Conservation (phyloP, 2,329 filamentous ascomycete species). For the Pseudogymnoascus sp. region DNA sequence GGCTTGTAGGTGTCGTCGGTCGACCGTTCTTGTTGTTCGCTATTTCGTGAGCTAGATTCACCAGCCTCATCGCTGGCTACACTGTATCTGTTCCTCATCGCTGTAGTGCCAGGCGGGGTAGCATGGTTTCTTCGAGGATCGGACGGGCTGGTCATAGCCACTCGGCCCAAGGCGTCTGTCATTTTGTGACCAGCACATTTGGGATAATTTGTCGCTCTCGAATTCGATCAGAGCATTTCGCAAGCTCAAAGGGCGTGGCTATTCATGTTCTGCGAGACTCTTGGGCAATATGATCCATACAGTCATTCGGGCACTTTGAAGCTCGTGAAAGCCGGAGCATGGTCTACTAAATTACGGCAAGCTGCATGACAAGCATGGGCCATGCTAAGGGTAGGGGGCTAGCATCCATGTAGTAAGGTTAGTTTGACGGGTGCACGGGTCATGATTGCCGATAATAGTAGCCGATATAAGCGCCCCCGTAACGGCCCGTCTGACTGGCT, state of each 20-base stretch:
- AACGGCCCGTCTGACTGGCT: background rate
- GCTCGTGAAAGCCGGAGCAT: background rate
- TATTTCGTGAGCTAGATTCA: conserved; percentile 1
- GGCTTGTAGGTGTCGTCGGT: background rate
- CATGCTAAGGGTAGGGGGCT: background rate
- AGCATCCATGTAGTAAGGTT: background rate
- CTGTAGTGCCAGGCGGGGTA: background rate
- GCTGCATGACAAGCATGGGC: background rate
- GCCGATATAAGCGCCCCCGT: background rate
- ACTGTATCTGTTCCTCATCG: background rate
- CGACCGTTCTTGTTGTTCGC: background rate
- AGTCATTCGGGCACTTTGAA: background rate
- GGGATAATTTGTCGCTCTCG: background rate
- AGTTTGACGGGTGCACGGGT: conserved; percentile 4
- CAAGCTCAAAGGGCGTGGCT: background rate
- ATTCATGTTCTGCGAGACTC: background rate
- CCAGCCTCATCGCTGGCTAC: background rate
- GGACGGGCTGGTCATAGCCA: conserved; percentile 5
- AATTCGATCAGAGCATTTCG: background rate
- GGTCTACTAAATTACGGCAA: conserved; percentile 1
- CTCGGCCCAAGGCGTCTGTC: conserved; percentile 1
- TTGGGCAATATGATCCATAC: background rate
- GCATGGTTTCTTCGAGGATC: conserved; percentile 4
- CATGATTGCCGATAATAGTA: background rate
- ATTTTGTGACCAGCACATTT: conserved; percentile 2